Conservation (phyloP, 371 early-diverging fungal genomes). For the Apophysomyces elegans region DNA sequence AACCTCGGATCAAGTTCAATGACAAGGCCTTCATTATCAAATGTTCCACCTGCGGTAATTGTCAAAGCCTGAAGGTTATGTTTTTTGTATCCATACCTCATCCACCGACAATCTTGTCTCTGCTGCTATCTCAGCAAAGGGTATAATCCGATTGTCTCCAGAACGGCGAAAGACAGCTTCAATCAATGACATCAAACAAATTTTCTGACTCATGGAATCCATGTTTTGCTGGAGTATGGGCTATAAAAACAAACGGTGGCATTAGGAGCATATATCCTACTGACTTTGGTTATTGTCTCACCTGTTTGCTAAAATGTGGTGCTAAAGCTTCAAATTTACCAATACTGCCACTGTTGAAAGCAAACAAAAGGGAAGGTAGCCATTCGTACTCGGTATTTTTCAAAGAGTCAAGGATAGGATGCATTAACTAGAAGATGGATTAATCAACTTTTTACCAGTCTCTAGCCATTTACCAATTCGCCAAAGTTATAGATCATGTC, state of each 20-base stretch:
- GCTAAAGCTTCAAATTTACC: constrained; percentile 86
- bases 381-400: constrained; percentile 83
- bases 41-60: constrained; percentile 82
- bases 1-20: constrained; percentile 89
- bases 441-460: neutral
- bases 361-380: constrained; percentile 83
- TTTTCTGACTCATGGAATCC: constrained; percentile 87
- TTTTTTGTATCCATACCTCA: constrained; percentile 45
- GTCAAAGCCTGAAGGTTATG: neutral
- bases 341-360: constrained; percentile 96
- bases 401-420: constrained; percentile 89
- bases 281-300: constrained; percentile 27
- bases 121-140: constrained; percentile 85
- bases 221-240: constrained; percentile 77
- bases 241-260: constrained; percentile 37
- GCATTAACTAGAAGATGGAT: constrained; percentile 75
- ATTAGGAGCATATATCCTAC: constrained; percentile 1
- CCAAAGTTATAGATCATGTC: constrained; percentile 99
- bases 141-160: constrained; percentile 80
- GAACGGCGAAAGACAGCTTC: constrained; percentile 90
- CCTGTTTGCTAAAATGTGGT: constrained; percentile 76
- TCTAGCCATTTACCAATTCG: constrained; percentile 73
- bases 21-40: constrained; percentile 96
- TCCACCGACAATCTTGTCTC: constrained; percentile 86
- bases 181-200: constrained; percentile 95